phyloP scores from a whole-genome alignment of 129 eudicot genomes.

The Mikania micrantha region DNA sequence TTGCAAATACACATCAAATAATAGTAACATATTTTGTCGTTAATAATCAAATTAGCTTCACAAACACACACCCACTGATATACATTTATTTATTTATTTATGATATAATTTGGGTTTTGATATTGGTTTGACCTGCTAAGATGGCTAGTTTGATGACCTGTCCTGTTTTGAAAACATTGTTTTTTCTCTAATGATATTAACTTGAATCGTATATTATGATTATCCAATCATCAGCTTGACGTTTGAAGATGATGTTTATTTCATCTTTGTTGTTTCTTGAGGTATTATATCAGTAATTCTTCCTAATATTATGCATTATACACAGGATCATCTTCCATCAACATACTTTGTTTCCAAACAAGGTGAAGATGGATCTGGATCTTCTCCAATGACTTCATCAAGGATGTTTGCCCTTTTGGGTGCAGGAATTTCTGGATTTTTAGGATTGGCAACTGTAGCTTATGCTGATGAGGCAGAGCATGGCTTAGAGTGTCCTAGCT shows the following conservation, averaged over 20 bases:
- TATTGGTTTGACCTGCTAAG: no score
- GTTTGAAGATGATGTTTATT: not conserved
- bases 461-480: slow-evolving; percentile 55
- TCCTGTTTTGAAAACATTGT: no score
- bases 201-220: not conserved
- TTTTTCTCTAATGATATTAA: not conserved
- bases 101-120: no score
- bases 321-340: slow-evolving; percentile 35
- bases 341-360: slow-evolving; percentile 28
- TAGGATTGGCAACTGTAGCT: slow-evolving; percentile 44
- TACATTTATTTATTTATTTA: no score
- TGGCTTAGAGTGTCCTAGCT: slow-evolving; percentile 37
- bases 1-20: no score
- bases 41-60: no score
- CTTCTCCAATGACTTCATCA: slow-evolving; percentile 16
- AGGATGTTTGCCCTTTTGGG: slow-evolving; percentile 35
- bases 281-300: not conserved
- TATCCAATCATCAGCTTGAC: not conserved
- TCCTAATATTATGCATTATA: no score
- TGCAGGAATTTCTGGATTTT: slow-evolving; percentile 45
- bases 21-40: no score
- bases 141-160: no score
- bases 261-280: not conserved
- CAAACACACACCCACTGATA: no score
- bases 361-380: slow-evolving; percentile 28